A percentile compares a stretch with the other conserved stretches of the same genome.
Evolutionary conservation across 1,139 yeast species (phyloP).

Genomic region (Suhomyces yuchorum): DNA sequence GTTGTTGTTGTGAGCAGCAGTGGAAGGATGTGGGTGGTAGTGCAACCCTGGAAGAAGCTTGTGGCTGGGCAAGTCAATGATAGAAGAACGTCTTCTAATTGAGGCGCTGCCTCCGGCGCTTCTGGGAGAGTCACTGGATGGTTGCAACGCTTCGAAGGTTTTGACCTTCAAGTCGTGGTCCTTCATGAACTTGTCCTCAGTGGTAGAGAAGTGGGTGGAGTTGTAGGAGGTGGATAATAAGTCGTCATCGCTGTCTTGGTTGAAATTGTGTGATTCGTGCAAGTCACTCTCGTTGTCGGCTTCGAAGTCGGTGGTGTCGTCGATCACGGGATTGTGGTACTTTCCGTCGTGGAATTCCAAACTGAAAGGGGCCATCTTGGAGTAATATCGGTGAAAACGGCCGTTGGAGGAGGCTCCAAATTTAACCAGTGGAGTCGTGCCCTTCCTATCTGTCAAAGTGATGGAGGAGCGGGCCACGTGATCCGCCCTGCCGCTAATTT

Average conservation of each 20-base stretch:
- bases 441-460: constrained; percentile 1
- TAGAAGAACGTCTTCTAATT: constrained; percentile 50
- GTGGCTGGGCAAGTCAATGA: constrained; percentile 51
- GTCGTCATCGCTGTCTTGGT: constrained; percentile 32
- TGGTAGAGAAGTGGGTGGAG: constrained; percentile 63
- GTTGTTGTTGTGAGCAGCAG: constrained; percentile 20
- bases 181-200: constrained; percentile 66
- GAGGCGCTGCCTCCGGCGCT: constrained; percentile 4
- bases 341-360: constrained; percentile 2
- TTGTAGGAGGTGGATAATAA: constrained; percentile 33
- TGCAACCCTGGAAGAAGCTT: constrained; percentile 15
- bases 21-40: constrained; percentile 27
- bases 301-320: constrained; percentile 10
- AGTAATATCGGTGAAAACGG: background rate
- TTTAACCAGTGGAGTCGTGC: background rate
- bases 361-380: constrained; percentile 10
- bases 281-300: constrained; percentile 11
- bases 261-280: constrained; percentile 17
- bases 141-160: constrained; percentile 59
- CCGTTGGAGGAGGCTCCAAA: background rate
- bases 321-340: constrained; percentile 6
- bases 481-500: background rate
- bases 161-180: constrained; percentile 72
- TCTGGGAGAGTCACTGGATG: constrained; percentile 16
- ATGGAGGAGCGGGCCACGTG: background rate